Conservation (phyloP, 2,329 filamentous ascomycete species). For the Calonectria leucothoes region DNA sequence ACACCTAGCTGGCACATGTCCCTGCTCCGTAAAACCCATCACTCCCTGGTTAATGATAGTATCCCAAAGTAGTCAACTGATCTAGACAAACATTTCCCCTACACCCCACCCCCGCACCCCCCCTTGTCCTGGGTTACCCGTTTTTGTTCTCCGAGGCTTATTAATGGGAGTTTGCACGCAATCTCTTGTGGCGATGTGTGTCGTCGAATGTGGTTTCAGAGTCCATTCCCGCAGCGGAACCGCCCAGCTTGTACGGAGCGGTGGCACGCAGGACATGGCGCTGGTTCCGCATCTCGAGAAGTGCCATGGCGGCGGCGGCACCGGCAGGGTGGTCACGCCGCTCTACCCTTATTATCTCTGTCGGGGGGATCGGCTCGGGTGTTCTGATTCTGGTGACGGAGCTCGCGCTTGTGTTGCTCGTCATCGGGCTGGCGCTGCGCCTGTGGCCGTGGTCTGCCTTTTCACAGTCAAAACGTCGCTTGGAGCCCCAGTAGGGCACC, state of each 20-base stretch:
- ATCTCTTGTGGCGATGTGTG: slow-evolving; percentile 38
- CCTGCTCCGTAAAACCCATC: neutral
- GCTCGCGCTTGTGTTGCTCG: slow-evolving; percentile 27
- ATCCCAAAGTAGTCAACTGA: neutral
- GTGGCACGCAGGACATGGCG: neutral
- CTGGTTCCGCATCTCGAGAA: slow-evolving; percentile 32
- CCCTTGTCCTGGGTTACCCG: neutral
- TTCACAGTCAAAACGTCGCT: slow-evolving; percentile 38
- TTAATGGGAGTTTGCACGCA: slow-evolving; percentile 32
- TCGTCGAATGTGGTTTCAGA: slow-evolving; percentile 1
- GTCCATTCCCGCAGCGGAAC: neutral
- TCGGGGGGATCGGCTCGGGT: slow-evolving; percentile 32
- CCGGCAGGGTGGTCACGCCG: slow-evolving; percentile 15
- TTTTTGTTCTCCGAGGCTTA: neutral
- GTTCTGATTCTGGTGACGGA: slow-evolving; percentile 26
- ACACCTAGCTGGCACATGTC: slow-evolving; percentile 8
- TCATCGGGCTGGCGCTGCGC: slow-evolving; percentile 35
- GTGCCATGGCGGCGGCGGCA: slow-evolving; percentile 35
- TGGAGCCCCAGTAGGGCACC: slow-evolving; percentile 30
- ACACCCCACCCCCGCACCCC: no score
- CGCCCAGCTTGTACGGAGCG: neutral
- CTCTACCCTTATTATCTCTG: neutral
- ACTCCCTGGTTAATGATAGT: slow-evolving; percentile 2
- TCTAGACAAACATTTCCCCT: neutral
- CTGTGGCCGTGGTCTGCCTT: slow-evolving; percentile 31